phyloP scores from a whole-genome alignment of 2,329 filamentous ascomycete species.

The Cladosporium sp. region DNA sequence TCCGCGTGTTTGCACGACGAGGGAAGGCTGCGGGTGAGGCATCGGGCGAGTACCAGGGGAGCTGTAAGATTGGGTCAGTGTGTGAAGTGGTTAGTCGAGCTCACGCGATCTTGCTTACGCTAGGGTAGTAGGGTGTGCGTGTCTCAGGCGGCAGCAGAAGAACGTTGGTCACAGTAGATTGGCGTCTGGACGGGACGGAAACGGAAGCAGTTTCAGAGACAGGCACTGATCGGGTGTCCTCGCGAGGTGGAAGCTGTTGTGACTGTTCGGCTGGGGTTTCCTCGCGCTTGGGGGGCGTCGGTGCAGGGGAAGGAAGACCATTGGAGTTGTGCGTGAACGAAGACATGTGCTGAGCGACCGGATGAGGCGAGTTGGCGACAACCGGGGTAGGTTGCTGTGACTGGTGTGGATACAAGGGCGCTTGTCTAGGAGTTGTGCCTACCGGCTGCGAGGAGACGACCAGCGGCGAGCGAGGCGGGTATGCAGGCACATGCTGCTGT shows the following conservation, averaged over 20 bases:
- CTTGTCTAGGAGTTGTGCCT: slow-evolving; percentile 39
- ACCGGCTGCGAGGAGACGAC: slow-evolving; percentile 46
- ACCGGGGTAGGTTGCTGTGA: slow-evolving; percentile 13
- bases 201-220: slow-evolving; percentile 12
- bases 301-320: slow-evolving; percentile 21
- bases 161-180: slow-evolving; percentile 16
- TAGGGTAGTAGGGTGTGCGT: slow-evolving; percentile 46
- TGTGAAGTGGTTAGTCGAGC: neutral
- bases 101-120: slow-evolving; percentile 28
- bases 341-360: slow-evolving; percentile 10
- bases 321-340: slow-evolving; percentile 13
- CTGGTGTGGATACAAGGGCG: slow-evolving; percentile 20
- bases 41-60: slow-evolving; percentile 59
- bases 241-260: slow-evolving; percentile 12
- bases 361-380: slow-evolving; percentile 12
- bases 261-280: slow-evolving; percentile 7
- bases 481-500: slow-evolving; percentile 36
- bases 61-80: slow-evolving; percentile 28
- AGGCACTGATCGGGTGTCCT: slow-evolving; percentile 8
- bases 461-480: slow-evolving; percentile 38
- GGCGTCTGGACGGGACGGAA: slow-evolving; percentile 19
- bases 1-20: slow-evolving; percentile 44
- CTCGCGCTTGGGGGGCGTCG: slow-evolving; percentile 12
- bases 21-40: slow-evolving; percentile 49
- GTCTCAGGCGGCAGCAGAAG: slow-evolving; percentile 17